These are phyloP conservation scores for Suhomyces chickasaworum DNA, from an alignment of 1,139 yeast genomes.

Conservation along the genomic window DNA sequence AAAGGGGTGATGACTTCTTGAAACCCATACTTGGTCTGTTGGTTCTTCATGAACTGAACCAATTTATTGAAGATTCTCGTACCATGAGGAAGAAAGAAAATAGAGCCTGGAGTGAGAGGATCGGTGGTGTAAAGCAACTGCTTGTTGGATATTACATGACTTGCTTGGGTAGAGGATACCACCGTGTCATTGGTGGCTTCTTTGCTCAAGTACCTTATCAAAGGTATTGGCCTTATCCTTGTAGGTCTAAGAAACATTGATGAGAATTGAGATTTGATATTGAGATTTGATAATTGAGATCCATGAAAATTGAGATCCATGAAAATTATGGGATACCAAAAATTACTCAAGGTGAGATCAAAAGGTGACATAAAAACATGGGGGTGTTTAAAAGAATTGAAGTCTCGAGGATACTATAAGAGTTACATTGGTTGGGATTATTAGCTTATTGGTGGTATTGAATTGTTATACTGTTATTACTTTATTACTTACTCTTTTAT, in stretches of 20 bases:
- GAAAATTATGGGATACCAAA: slow-evolving; percentile 3
- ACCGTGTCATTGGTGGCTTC: slow-evolving; percentile 9
- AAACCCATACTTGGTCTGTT: slow-evolving; percentile 80
- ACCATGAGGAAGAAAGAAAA: slow-evolving; percentile 90
- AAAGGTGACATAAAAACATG: too few species aligned
- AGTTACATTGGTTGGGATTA: too few species aligned
- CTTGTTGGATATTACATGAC: slow-evolving; percentile 54
- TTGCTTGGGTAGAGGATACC: slow-evolving; percentile 39
- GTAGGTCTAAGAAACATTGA: slow-evolving; percentile 4
- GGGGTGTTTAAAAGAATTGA: too few species aligned
- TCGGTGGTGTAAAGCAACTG: slow-evolving; percentile 80
- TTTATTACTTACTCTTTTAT: too few species aligned
- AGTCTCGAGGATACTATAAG: too few species aligned
- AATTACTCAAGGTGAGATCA: too few species aligned
- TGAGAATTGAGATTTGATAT: too few species aligned
- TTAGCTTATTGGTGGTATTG: too few species aligned
- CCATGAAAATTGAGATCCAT: neutral
- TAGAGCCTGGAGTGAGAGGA: slow-evolving; percentile 81
- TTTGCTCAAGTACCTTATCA: slow-evolving; percentile 4
- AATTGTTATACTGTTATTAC: too few species aligned
- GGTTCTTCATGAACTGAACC: slow-evolving; percentile 79
- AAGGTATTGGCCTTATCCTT: slow-evolving; percentile 1
- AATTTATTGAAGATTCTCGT: slow-evolving; percentile 80
- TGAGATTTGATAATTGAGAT: too few species aligned
- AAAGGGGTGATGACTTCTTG: slow-evolving; percentile 93